Conservation (phyloP, 768 basidiomycete species). For the Suillus sp. region DNA sequence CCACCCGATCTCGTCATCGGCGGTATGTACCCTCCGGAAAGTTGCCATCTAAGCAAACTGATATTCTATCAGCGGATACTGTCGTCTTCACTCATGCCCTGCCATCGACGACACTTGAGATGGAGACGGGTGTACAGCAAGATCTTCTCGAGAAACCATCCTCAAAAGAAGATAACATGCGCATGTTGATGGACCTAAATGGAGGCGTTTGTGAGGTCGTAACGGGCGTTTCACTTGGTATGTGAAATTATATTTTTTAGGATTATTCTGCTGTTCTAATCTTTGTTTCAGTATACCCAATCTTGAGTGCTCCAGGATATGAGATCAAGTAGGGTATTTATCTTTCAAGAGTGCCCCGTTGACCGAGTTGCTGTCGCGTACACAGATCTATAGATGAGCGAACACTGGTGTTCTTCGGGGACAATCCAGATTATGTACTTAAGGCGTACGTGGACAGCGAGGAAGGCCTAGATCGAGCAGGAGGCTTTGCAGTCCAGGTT, state of each 20-base stretch:
- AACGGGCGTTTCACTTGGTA: constrained; percentile 81
- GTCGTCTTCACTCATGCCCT: constrained; percentile 84
- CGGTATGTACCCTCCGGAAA: constrained; percentile 41
- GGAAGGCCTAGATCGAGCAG: constrained; percentile 87
- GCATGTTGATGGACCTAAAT: constrained; percentile 87
- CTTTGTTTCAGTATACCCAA: constrained; percentile 59
- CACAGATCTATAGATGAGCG: constrained; percentile 80
- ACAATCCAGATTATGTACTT: constrained; percentile 58
- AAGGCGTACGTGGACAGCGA: constrained; percentile 82
- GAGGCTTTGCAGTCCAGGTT: constrained; percentile 94
- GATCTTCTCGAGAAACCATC: constrained; percentile 89
- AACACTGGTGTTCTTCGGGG: constrained; percentile 74
- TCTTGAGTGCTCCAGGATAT: constrained; percentile 77
- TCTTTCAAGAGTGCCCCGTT: constrained; percentile 3
- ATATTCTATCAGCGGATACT: constrained; percentile 73
- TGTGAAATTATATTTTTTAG: constrained; percentile 35
- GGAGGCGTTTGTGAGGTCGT: constrained; percentile 90
- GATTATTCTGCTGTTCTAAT: background rate
- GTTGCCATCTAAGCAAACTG: constrained; percentile 5
- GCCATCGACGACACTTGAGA: constrained; percentile 51
- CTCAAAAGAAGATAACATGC: constrained; percentile 76
- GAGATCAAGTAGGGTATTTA: constrained; percentile 53
- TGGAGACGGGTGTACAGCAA: constrained; percentile 50
- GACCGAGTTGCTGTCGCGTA: background rate
- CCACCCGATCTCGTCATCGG: constrained; percentile 80